phyloP scores from a whole-genome alignment of 768 basidiomycete genomes.

The Paxillus rubicundulus region DNA sequence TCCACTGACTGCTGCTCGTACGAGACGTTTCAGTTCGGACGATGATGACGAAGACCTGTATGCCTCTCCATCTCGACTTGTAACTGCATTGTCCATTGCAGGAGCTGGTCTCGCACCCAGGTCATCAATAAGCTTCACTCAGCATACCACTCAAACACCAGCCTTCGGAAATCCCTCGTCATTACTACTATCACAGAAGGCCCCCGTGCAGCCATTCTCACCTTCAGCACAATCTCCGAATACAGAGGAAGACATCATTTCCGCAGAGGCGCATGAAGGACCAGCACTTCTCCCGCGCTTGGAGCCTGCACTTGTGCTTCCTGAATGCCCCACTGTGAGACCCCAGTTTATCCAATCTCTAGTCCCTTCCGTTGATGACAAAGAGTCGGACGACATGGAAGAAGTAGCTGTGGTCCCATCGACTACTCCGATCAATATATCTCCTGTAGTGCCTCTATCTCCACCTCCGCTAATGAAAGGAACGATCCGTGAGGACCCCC shows the following conservation, averaged over 20 bases:
- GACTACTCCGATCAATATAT: neutral
- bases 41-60: constrained; percentile 47
- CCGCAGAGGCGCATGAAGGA: constrained; percentile 5
- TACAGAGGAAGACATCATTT: neutral
- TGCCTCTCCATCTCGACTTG: constrained; percentile 54
- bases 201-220: neutral
- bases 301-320: neutral
- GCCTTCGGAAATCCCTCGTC: constrained; percentile 38
- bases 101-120: constrained; percentile 45
- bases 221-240: neutral
- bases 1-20: neutral
- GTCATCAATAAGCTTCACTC: constrained; percentile 9
- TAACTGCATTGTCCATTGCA: constrained; percentile 65
- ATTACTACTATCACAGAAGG: constrained; percentile 24
- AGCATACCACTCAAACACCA: constrained; percentile 17
- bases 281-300: constrained; percentile 5
- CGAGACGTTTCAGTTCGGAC: constrained; percentile 3
- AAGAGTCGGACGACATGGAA: constrained; percentile 37
- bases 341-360: neutral
- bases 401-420: constrained; percentile 23
- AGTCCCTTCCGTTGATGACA: neutral
- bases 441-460: constrained; percentile 7
- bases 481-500: constrained; percentile 8
- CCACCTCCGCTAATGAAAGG: constrained; percentile 16
- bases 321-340: neutral